Percentiles rank a stretch among this genome's conserved stretches.
These are phyloP conservation scores for Suhomyces sp. DNA, from an alignment of 805 yeast genomes.

Conservation along the genomic window DNA sequence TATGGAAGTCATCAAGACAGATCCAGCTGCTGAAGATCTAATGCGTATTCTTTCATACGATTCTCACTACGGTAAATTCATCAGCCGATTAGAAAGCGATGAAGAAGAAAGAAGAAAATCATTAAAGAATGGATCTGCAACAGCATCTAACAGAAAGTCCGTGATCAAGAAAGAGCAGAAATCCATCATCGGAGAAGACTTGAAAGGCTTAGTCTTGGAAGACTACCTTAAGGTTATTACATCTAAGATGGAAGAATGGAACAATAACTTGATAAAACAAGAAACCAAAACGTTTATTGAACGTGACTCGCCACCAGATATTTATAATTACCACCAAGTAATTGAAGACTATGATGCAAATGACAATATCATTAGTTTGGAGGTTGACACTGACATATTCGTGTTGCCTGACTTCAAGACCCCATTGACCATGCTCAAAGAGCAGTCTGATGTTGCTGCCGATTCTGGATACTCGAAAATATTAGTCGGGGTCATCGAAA, in stretches of 20 bases:
- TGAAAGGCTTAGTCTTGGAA: slow-evolving; percentile 68
- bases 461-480: slow-evolving; percentile 81
- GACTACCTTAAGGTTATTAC: slow-evolving; percentile 77
- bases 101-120: slow-evolving; percentile 7
- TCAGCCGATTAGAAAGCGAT: slow-evolving; percentile 22
- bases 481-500: slow-evolving; percentile 72
- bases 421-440: slow-evolving; percentile 80
- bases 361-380: slow-evolving; percentile 32
- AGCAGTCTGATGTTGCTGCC: slow-evolving; percentile 85
- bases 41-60: slow-evolving; percentile 77
- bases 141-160: slow-evolving; percentile 13
- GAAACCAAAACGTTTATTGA: slow-evolving; percentile 64
- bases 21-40: slow-evolving; percentile 78
- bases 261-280: slow-evolving; percentile 60
- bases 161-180: slow-evolving; percentile 41
- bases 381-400: slow-evolving; percentile 45
- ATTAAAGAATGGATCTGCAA: neutral
- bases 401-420: slow-evolving; percentile 78
- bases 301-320: slow-evolving; percentile 72
- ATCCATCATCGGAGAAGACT: slow-evolving; percentile 67
- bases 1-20: slow-evolving; percentile 60
- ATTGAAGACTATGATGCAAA: slow-evolving; percentile 39
- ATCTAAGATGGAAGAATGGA: slow-evolving; percentile 82
- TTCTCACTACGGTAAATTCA: slow-evolving; percentile 52
- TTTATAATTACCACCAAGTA: slow-evolving; percentile 54